Conservation (phyloP, 169 alveolate species). For the Blepharisma undulans region DNA sequence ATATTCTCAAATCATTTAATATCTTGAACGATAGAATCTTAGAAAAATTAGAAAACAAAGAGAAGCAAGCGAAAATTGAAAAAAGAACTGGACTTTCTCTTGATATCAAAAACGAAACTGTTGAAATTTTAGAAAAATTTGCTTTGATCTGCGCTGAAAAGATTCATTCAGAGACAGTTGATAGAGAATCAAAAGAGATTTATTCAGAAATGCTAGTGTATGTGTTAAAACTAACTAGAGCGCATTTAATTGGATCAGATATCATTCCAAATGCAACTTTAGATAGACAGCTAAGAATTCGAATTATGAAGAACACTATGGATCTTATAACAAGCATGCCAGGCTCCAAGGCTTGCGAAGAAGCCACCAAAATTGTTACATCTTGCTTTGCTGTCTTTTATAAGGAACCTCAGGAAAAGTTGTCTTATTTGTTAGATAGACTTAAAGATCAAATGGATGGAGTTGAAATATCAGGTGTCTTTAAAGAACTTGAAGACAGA, state of each 20-base stretch:
- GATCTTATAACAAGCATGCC: neutral
- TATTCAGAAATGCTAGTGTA: neutral
- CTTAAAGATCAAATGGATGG: neutral
- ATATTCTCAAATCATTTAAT: neutral
- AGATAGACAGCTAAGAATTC: neutral
- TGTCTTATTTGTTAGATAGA: neutral
- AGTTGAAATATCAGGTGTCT: neutral
- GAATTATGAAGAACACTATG: neutral
- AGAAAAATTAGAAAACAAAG: neutral
- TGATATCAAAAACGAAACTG: neutral
- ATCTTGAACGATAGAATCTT: neutral
- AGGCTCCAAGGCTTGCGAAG: neutral
- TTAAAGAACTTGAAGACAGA: neutral
- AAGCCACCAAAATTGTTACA: neutral
- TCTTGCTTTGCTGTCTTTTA: slow-evolving; percentile 12
- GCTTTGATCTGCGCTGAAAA: neutral
- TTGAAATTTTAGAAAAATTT: neutral
- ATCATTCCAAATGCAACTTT: neutral
- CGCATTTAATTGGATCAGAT: slow-evolving; percentile 7
- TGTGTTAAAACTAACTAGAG: neutral
- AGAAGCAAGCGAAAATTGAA: neutral
- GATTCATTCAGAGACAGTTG: neutral
- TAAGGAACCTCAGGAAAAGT: neutral
- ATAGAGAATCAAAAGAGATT: neutral
- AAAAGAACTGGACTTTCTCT: neutral